These are phyloP conservation scores for Seiridium unicorne DNA, from an alignment of 2,329 filamentous ascomycete genomes.

Conservation along the genomic window DNA sequence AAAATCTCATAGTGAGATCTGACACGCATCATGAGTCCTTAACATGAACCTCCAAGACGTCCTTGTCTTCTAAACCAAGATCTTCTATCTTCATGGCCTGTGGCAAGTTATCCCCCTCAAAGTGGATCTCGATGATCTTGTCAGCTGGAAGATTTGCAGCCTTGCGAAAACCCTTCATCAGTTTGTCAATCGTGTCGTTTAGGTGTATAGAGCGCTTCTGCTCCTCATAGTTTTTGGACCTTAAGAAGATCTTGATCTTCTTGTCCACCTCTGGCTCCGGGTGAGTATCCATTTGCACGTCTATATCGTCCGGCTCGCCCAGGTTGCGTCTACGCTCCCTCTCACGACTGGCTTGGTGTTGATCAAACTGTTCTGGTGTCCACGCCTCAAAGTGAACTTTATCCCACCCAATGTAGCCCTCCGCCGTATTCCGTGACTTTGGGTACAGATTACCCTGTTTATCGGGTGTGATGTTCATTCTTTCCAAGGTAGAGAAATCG, in stretches of 20 bases:
- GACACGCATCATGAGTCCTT: conserved; percentile 28
- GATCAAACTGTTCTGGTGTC: conserved; percentile 61
- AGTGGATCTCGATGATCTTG: conserved; percentile 60
- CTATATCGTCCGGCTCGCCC: conserved; percentile 37
- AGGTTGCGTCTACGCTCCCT: conserved; percentile 46
- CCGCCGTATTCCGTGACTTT: conserved; percentile 28
- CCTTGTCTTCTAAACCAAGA: conserved; percentile 72
- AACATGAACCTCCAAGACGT: conserved; percentile 72
- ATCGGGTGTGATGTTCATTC: conserved; percentile 57
- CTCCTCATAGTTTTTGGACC: conserved; percentile 48
- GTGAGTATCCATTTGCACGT: conserved; percentile 5
- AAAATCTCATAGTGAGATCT: neutral
- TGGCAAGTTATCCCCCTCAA: conserved; percentile 73
- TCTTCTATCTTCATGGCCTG: conserved; percentile 59
- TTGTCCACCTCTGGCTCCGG: conserved; percentile 22
- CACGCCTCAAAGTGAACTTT: conserved; percentile 76
- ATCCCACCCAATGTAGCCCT: conserved; percentile 48
- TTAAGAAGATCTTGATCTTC: conserved; percentile 52
- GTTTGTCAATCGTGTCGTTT: conserved; percentile 58
- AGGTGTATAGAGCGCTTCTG: conserved; percentile 50
- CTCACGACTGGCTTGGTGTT: conserved; percentile 42
- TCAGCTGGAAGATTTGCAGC: conserved; percentile 49
- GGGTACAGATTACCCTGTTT: conserved; percentile 40
- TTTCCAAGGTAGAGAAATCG: conserved; percentile 70
- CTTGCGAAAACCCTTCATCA: conserved; percentile 61